Evolutionary conservation across 371 early-diverging fungal genomes (phyloP).

Genomic region (Rhizopus microsporus): DNA sequence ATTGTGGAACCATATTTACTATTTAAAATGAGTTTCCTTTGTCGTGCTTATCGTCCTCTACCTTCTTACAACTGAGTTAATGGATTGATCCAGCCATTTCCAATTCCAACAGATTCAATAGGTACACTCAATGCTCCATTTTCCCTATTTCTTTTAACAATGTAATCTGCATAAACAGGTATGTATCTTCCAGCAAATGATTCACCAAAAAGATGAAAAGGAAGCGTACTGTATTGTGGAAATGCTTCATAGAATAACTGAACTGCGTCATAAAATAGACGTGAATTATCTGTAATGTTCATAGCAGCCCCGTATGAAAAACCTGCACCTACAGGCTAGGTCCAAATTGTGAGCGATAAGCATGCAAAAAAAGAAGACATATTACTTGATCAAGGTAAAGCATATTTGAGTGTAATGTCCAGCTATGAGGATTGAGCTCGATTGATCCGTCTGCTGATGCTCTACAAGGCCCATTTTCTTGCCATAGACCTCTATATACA

Average conservation of each 20-base stretch:
- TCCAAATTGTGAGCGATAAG: neutral
- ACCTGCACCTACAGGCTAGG: conserved; percentile 71
- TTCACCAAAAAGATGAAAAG: conserved; percentile 66
- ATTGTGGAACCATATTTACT: conserved; percentile 19
- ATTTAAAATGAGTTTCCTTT: conserved; percentile 3
- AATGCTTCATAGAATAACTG: conserved; percentile 74
- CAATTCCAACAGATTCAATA: conserved; percentile 28
- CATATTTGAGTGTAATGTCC: conserved; percentile 81
- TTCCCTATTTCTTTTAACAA: conserved; percentile 24
- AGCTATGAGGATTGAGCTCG: conserved; percentile 63
- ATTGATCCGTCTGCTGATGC: conserved; percentile 55
- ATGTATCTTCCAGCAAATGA: conserved; percentile 76
- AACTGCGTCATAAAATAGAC: conserved; percentile 56
- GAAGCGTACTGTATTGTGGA: conserved; percentile 38
- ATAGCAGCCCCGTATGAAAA: conserved; percentile 67
- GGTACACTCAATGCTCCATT: conserved; percentile 10
- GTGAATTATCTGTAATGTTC: conserved; percentile 51
- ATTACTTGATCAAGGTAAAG: conserved; percentile 80
- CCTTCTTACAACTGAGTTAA: conserved; percentile 30
- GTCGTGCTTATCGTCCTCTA: neutral
- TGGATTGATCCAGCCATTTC: conserved; percentile 36
- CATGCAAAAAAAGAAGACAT: neutral
- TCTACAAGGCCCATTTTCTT: conserved; percentile 77
- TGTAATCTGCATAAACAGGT: conserved; percentile 62
- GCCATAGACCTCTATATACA: conserved; percentile 71